Evolutionary conservation across 805 yeast genomes (phyloP), one percentile per base, ranked within the genome.

Genomic region (Clavispora carvajalis): DNA sequence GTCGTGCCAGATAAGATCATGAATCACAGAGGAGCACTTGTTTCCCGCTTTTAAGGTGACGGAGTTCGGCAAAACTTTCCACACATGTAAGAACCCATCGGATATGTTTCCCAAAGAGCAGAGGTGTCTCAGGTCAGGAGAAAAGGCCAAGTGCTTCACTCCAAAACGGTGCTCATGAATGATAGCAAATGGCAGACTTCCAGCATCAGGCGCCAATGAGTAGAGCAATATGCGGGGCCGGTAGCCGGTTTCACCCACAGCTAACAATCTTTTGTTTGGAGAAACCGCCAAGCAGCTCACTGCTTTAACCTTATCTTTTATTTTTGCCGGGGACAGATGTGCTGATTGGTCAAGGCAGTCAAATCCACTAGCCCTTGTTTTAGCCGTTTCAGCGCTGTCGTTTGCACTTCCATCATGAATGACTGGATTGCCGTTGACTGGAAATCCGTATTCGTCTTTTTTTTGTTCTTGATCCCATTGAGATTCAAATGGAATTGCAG

Each of bases 231-330:
- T 69, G 15, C 89, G 63, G 1, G 91, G 91, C 47, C 73, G 77
- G 45, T 79, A 80, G 0, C 90, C 90, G 0, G 71, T 57, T 53
- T 84, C 91, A 2, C 91, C 91, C 12, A 82, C 76, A 0, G 88
- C 88, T 19, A 84, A 55, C 4, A 77, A 48, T 34, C 59, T 66
- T 28, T 65, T 69, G 52, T 77, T 74, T 0, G 83, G 77, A 0
- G 86, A 73, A 5, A 82, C 59, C 2, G 80, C 75, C n/a, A 82
- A 54, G 44, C 85, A 77, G 34, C 71, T 71, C 26, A 80, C 73
- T 0, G 76, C 66, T 41, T 82, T 62, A 22, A 79, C 75, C 40
- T 72, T 64, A 37, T 69, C 63, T 36, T 61, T 59, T 15, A 61
- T 40, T 39, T 61, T 65, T 6, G 59, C 57, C 7, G 48, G 55